Evolutionary conservation across 192 early-diverging fungal genomes (phyloP).

Genomic region (Podila horticola): DNA sequence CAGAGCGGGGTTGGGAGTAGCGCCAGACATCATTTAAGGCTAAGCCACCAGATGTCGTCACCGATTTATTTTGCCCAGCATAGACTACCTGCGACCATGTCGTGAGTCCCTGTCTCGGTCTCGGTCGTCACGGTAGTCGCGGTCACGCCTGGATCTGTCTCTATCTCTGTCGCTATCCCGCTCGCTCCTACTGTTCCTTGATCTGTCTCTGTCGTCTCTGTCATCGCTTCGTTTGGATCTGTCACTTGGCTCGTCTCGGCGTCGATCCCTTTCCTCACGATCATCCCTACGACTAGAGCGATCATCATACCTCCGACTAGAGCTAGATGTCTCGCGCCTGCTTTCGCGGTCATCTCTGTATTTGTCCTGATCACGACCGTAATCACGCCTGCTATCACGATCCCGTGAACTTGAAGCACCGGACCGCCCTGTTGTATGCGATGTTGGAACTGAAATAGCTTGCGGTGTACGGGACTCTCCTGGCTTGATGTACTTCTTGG

Average conservation of each 20-base stretch:
- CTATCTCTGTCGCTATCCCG: conserved; percentile 11
- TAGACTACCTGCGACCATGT: background rate
- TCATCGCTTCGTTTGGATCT: background rate
- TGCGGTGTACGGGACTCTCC: conserved; percentile 43
- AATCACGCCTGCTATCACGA: background rate
- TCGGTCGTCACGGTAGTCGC: background rate
- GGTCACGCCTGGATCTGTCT: background rate
- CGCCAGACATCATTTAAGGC: too few species aligned
- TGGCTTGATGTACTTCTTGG: conserved; percentile 57
- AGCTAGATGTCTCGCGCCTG: background rate
- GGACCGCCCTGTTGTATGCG: conserved; percentile 13
- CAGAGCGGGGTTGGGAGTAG: too few species aligned
- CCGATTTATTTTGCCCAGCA: too few species aligned
- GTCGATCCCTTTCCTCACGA: background rate
- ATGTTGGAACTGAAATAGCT: conserved; percentile 23
- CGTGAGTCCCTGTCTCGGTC: background rate
- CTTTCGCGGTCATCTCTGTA: conserved; percentile 9
- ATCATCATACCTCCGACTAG: conserved; percentile 10
- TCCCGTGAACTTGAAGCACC: conserved; percentile 3
- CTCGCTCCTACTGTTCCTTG: background rate
- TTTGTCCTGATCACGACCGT: background rate
- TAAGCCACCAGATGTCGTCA: too few species aligned
- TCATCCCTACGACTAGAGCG: conserved; percentile 5
- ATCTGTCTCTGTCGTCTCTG: conserved; percentile 5
- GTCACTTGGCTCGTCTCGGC: background rate